Evolutionary conservation across 768 basidiomycete genomes (phyloP).

Genomic region (Suillus subalutaceus): DNA sequence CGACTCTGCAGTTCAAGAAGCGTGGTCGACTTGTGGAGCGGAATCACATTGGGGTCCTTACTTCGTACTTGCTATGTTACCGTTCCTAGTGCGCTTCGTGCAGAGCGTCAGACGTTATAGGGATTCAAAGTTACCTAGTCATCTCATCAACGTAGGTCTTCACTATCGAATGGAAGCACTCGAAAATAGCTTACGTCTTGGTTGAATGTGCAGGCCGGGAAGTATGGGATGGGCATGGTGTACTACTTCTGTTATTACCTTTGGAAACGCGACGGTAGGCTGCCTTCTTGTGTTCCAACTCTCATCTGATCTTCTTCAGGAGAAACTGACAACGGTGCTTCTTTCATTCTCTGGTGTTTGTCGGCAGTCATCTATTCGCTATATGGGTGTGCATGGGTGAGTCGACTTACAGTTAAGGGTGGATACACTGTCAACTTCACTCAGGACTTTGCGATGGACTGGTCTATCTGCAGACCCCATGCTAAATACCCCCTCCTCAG

Average conservation of each 20-base stretch:
- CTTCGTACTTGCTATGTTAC: slow-evolving; percentile 62
- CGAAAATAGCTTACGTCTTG: not conserved
- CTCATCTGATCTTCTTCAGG: slow-evolving; percentile 10
- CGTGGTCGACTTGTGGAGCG: slow-evolving; percentile 46
- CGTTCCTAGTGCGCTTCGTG: slow-evolving; percentile 74
- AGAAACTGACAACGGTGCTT: slow-evolving; percentile 43
- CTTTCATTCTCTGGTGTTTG: slow-evolving; percentile 72
- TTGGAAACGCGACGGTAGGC: slow-evolving; percentile 71
- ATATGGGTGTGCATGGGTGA: slow-evolving; percentile 82
- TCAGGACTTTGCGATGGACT: slow-evolving; percentile 89
- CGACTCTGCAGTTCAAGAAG: slow-evolving; percentile 41
- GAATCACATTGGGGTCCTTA: slow-evolving; percentile 61
- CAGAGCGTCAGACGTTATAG: slow-evolving; percentile 88
- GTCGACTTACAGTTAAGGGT: slow-evolving; percentile 21
- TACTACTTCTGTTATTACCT: slow-evolving; percentile 69
- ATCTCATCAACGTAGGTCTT: slow-evolving; percentile 81
- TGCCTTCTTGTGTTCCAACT: slow-evolving; percentile 3
- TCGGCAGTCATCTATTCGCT: slow-evolving; percentile 61
- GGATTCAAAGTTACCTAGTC: slow-evolving; percentile 74
- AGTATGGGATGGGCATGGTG: slow-evolving; percentile 73
- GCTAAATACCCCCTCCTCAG: slow-evolving; percentile 66
- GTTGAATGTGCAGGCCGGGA: slow-evolving; percentile 65
- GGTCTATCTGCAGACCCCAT: slow-evolving; percentile 75
- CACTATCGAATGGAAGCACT: slow-evolving; percentile 12
- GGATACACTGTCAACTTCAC: slow-evolving; percentile 6